Evolutionary conservation across 805 yeast species (phyloP).

Genomic region (Metschnikowia shivogae): DNA sequence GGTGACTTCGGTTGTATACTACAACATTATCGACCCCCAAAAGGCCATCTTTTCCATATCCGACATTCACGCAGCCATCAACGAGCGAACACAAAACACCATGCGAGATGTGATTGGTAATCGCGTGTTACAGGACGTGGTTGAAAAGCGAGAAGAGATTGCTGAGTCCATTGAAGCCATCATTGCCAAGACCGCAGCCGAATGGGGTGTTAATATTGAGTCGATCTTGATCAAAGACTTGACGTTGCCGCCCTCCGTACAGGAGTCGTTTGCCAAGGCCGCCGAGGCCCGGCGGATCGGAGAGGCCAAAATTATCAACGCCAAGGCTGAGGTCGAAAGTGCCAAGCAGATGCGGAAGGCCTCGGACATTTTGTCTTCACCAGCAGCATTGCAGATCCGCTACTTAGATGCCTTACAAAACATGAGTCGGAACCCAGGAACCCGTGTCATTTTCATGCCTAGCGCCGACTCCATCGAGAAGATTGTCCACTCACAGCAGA

Average conservation of each 20-base stretch:
- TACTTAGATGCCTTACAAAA: constrained; percentile 75
- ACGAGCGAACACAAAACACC: constrained; percentile 69
- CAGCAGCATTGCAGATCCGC: constrained; percentile 75
- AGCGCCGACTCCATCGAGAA: constrained; percentile 40
- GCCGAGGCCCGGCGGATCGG: constrained; percentile 75
- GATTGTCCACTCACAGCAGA: constrained; percentile 25
- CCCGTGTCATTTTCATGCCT: constrained; percentile 77
- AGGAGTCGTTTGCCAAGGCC: constrained; percentile 62
- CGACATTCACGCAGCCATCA: constrained; percentile 51
- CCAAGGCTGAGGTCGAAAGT: constrained; percentile 70
- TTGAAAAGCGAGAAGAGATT: constrained; percentile 65
- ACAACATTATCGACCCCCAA: constrained; percentile 64
- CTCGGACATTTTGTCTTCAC: constrained; percentile 68
- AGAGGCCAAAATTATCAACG: constrained; percentile 70
- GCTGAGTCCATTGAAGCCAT: constrained; percentile 61
- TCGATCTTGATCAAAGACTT: constrained; percentile 66
- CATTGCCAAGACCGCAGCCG: constrained; percentile 56
- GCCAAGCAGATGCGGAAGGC: constrained; percentile 77
- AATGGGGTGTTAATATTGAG: constrained; percentile 71
- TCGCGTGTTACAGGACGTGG: constrained; percentile 62
- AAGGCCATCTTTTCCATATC: constrained; percentile 57
- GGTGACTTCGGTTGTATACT: constrained; percentile 65
- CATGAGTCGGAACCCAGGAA: constrained; percentile 58
- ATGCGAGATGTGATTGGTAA: constrained; percentile 69
- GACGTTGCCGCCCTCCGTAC: constrained; percentile 49